Evolutionary conservation across 208 protist genomes (phyloP).

Genomic region (Hexamita inflata): DNA sequence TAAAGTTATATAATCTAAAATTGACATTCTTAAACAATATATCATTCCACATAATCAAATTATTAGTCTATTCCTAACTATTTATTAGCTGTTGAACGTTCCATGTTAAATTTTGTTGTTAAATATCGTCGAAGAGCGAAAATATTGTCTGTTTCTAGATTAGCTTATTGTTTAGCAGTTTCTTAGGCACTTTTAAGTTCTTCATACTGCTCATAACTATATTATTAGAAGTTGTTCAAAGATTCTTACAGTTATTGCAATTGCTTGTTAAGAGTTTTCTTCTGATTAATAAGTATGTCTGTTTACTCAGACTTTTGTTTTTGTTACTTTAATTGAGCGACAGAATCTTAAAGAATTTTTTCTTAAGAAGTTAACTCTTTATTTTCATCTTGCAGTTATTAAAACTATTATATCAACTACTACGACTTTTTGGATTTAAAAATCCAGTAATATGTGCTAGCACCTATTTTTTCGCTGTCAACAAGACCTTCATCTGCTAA

Average conservation of each 20-base stretch:
- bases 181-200: not conserved
- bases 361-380: not conserved
- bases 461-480: constrained; percentile 32
- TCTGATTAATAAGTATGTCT: not conserved
- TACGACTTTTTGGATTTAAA: not conserved
- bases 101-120: not conserved
- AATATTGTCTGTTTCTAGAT: constrained; percentile 33
- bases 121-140: constrained; percentile 5
- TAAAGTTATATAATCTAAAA: too few species aligned
- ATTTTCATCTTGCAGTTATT: not conserved
- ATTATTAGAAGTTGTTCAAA: not conserved
- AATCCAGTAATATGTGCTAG: constrained; percentile 26
- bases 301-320: not conserved
- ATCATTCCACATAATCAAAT: constrained; percentile 28
- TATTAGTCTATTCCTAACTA: constrained; percentile 26
- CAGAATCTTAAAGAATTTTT: not conserved
- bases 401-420: not conserved
- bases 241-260: not conserved
- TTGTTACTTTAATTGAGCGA: constrained; percentile 12
- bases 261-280: not conserved
- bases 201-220: constrained; percentile 20
- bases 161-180: constrained; percentile 17
- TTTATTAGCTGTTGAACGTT: not conserved
- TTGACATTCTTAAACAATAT: too few species aligned
- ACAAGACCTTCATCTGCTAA: constrained; percentile 31